A percentile compares a stretch with the other conserved stretches of the same genome.
These are phyloP conservation scores for Lagenaria siceraria DNA, from an alignment of 306 rosid genomes.

Conservation along the genomic window DNA sequence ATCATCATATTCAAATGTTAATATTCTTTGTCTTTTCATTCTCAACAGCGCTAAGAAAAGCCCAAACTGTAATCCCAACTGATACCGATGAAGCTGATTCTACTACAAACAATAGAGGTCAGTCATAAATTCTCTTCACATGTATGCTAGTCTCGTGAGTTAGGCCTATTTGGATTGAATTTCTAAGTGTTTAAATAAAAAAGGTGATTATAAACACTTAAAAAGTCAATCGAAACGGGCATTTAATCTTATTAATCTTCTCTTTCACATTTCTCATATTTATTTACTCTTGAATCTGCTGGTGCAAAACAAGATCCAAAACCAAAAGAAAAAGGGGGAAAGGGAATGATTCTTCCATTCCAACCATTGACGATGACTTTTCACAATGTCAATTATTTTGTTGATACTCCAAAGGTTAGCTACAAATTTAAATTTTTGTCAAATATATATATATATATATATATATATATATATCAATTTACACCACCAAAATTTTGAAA, in stretches of 20 bases:
- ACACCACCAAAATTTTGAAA: no score
- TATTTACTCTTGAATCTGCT: conserved; percentile 19
- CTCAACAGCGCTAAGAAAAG: conserved; percentile 41
- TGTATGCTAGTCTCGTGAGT: neutral
- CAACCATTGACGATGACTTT: conserved; percentile 87
- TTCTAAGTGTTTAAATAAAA: no score
- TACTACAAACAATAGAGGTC: conserved; percentile 20
- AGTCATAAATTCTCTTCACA: conserved; percentile 11
- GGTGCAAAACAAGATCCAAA: conserved; percentile 12
- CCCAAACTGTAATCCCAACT: conserved; percentile 33
- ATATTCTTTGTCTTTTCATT: neutral
- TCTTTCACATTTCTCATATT: neutral
- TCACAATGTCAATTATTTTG: conserved; percentile 68
- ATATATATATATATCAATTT: no score
- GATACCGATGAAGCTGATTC: conserved; percentile 32
- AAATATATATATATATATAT: no score
- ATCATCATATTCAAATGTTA: conserved; percentile 5
- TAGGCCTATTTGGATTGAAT: neutral
- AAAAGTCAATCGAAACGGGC: no score
- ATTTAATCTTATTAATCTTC: no score
- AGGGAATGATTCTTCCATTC: conserved; percentile 96
- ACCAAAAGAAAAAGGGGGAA: conserved; percentile 9
- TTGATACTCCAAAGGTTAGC: conserved; percentile 76
- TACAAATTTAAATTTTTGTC: neutral
- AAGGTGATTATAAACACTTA: no score